These are phyloP conservation scores for Primulina tabacum DNA, from an alignment of 257 asterid species.

Conservation along the genomic window DNA sequence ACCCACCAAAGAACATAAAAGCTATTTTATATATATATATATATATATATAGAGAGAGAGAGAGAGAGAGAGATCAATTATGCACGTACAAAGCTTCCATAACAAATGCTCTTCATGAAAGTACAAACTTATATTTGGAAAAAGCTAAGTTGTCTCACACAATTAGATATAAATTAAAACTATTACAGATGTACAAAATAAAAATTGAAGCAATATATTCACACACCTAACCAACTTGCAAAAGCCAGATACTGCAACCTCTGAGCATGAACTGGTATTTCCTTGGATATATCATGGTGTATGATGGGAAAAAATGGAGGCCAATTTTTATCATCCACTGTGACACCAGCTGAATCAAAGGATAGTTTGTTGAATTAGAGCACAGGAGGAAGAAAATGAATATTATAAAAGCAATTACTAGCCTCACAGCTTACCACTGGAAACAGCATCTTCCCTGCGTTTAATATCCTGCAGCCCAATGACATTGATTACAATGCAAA, in stretches of 20 bases:
- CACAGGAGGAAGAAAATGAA: slow-evolving; percentile 2
- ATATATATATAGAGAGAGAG: too few species aligned
- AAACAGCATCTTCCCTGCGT: slow-evolving; percentile 62
- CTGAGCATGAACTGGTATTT: slow-evolving; percentile 63
- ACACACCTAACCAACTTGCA: slow-evolving; percentile 67
- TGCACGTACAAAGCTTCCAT: not conserved
- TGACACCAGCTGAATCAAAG: slow-evolving; percentile 49
- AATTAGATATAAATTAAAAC: too few species aligned
- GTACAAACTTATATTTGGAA: not conserved
- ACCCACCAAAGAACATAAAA: not conserved
- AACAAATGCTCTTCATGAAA: not conserved
- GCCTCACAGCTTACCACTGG: slow-evolving; percentile 44
- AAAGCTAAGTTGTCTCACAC: not conserved
- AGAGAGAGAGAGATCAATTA: too few species aligned
- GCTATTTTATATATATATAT: too few species aligned
- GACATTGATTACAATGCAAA: slow-evolving; percentile 13
- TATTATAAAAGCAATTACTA: not conserved
- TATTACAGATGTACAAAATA: not conserved
- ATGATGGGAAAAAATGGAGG: slow-evolving; percentile 65
- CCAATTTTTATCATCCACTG: slow-evolving; percentile 53
- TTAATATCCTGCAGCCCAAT: slow-evolving; percentile 50
- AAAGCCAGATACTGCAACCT: slow-evolving; percentile 71
- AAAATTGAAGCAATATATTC: too few species aligned
- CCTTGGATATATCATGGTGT: slow-evolving; percentile 65
- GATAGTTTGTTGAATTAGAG: not conserved